Evolutionary conservation across 345 rosid genomes (phyloP).

Genomic region (Pseudoturritis turrita): DNA sequence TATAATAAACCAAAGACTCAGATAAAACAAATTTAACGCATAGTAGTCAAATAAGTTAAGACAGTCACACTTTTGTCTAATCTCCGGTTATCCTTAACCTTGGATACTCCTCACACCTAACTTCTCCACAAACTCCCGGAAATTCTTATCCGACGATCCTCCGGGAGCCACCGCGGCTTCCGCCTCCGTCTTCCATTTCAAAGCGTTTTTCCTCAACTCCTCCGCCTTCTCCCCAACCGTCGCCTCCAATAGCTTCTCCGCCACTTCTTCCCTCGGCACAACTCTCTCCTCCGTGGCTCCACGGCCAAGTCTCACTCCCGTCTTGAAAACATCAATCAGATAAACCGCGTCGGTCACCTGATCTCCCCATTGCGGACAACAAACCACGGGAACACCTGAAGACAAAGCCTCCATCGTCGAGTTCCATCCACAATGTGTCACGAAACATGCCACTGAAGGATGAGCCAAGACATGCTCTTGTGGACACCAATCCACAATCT

Average conservation of each 20-base stretch:
- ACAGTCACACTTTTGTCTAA: background rate
- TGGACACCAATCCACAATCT: constrained; percentile 33
- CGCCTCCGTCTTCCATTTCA: constrained; percentile 55
- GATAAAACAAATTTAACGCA: too few relatives aligned
- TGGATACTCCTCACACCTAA: background rate
- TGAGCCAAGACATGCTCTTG: constrained; percentile 31
- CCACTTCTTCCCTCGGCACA: constrained; percentile 53
- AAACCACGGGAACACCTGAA: constrained; percentile 59
- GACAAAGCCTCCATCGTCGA: constrained; percentile 64
- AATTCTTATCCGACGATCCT: constrained; percentile 62
- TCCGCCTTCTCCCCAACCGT: constrained; percentile 48
- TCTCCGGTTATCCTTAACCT: background rate
- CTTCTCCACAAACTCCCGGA: constrained; percentile 54
- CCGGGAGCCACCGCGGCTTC: constrained; percentile 60
- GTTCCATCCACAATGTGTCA: constrained; percentile 35
- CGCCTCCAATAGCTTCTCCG: constrained; percentile 55
- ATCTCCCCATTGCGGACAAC: constrained; percentile 84
- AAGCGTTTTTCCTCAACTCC: constrained; percentile 47
- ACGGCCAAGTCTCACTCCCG: constrained; percentile 58
- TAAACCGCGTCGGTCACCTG: constrained; percentile 69
- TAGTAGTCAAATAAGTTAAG: too few relatives aligned
- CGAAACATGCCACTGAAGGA: constrained; percentile 29
- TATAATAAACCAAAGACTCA: background rate
- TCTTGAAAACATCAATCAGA: constrained; percentile 54
- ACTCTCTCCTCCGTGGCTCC: constrained; percentile 54